Conservation (phyloP, 1,139 yeast species). For the Candida dubliniensis region DNA sequence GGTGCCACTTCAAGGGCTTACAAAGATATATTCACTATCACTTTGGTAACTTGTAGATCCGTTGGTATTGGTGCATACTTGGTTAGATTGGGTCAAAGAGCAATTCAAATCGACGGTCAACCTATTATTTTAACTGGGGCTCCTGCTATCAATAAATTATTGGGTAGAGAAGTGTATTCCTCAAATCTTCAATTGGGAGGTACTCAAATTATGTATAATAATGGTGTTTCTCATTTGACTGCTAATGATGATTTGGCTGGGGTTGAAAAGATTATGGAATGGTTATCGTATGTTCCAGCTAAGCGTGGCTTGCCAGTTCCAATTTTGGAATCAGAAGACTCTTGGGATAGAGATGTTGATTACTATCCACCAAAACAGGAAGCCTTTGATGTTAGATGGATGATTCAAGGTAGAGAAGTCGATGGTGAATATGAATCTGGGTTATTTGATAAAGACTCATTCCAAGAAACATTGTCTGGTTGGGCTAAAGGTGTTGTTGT, state of each 20-base stretch:
- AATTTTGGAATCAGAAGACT: slow-evolving; percentile 74
- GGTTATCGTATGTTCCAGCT: slow-evolving; percentile 97
- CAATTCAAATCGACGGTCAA: slow-evolving; percentile 97
- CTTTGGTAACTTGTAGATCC: slow-evolving; percentile 96
- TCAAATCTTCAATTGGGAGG: slow-evolving; percentile 98
- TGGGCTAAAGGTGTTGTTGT: slow-evolving; percentile 99
- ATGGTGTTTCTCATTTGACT: slow-evolving; percentile 96
- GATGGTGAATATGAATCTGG: slow-evolving; percentile 75
- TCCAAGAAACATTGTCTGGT: slow-evolving; percentile 96
- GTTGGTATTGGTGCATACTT: slow-evolving; percentile 99
- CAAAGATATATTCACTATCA: slow-evolving; percentile 93
- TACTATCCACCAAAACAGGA: slow-evolving; percentile 72
- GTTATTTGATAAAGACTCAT: slow-evolving; percentile 86
- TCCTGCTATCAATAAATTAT: slow-evolving; percentile 93
- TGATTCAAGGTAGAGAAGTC: slow-evolving; percentile 79
- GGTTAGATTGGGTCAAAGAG: slow-evolving; percentile 97
- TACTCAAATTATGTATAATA: slow-evolving; percentile 96
- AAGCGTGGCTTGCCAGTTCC: slow-evolving; percentile 91
- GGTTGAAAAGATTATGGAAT: slow-evolving; percentile 88
- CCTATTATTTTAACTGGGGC: slow-evolving; percentile 99
- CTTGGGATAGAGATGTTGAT: slow-evolving; percentile 93
- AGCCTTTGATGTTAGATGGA: slow-evolving; percentile 90
- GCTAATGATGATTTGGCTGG: slow-evolving; percentile 96
- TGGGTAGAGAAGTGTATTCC: slow-evolving; percentile 96
- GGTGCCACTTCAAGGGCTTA: slow-evolving; percentile 98